Conservation (phyloP, 2,329 filamentous ascomycete species). For the Ophiostoma australiae region DNA sequence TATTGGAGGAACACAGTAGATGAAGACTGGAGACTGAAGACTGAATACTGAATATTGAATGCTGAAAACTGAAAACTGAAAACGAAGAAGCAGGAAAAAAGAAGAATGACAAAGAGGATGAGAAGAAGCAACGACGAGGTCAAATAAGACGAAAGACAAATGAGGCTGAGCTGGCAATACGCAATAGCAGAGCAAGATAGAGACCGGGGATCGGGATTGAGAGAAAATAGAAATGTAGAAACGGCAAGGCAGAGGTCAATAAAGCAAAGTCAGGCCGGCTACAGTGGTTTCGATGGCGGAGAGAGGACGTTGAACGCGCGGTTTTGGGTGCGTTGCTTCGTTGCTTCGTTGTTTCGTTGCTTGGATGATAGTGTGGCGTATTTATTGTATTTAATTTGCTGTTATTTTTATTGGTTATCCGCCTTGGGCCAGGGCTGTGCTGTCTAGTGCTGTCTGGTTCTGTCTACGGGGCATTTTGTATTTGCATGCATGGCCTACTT, state of each 20-base stretch:
- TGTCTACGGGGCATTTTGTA: not conserved
- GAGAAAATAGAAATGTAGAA: conserved; percentile 1
- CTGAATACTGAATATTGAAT: too few species aligned
- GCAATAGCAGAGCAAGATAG: not conserved
- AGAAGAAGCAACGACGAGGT: not conserved
- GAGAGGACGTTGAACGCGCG: conserved; percentile 1
- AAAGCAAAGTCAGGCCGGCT: not conserved
- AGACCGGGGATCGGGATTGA: not conserved
- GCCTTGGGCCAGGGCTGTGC: conserved; percentile 2
- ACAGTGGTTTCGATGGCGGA: not conserved
- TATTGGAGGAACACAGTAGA: not conserved
- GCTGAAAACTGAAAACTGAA: not conserved
- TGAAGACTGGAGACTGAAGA: not conserved
- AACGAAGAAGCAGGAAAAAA: not conserved
- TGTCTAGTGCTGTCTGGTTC: conserved; percentile 3
- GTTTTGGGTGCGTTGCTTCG: conserved; percentile 3
- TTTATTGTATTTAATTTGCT: not conserved
- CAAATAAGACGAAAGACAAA: not conserved
- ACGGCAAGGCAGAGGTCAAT: not conserved
- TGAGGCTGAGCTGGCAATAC: conserved; percentile 8
- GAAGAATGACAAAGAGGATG: not conserved
- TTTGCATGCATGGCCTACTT: not conserved
- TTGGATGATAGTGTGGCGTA: conserved; percentile 6
- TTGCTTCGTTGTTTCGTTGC: conserved; percentile 11
- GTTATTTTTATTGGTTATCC: not conserved